Conservation (phyloP, 306 rosid genomes). For the Calophaca sinica region DNA sequence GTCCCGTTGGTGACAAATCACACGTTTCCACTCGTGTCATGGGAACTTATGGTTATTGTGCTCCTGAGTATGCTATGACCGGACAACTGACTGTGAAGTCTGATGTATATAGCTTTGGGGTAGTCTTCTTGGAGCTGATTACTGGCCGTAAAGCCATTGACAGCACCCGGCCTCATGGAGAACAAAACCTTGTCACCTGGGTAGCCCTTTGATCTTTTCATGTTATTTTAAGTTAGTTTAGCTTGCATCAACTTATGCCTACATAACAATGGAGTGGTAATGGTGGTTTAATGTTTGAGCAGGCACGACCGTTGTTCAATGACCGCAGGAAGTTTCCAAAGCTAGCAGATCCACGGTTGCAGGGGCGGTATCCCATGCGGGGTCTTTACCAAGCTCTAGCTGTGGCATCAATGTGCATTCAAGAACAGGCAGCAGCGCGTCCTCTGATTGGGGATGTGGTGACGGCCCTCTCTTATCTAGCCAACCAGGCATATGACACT, state of each 20-base stretch:
- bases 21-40: conserved; percentile 96
- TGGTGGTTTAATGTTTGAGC: conserved; percentile 47
- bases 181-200: conserved; percentile 96
- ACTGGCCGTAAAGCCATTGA: conserved; percentile 96
- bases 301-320: conserved; percentile 95
- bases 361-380: conserved; percentile 93
- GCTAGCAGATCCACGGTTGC: conserved; percentile 86
- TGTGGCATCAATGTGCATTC: conserved; percentile 98
- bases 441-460: conserved; percentile 95
- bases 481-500: conserved; percentile 78
- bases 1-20: conserved; percentile 94
- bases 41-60: conserved; percentile 98
- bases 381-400: conserved; percentile 96
- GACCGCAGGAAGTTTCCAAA: conserved; percentile 89
- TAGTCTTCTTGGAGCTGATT: conserved; percentile 81
- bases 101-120: conserved; percentile 68
- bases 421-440: conserved; percentile 95
- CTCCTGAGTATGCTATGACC: conserved; percentile 97
- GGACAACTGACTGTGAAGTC: conserved; percentile 95
- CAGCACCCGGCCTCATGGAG: conserved; percentile 79
- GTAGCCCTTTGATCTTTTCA: conserved; percentile 54
- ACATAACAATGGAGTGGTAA: conserved; percentile 34
- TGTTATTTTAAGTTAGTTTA: conserved; percentile 35
- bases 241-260: conserved; percentile 1
- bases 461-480: conserved; percentile 85